Evolutionary conservation across 495 filamentous ascomycete species (phyloP), one percentile per base, ranked within the genome.

Genomic region (Neurospora sp.): DNA sequence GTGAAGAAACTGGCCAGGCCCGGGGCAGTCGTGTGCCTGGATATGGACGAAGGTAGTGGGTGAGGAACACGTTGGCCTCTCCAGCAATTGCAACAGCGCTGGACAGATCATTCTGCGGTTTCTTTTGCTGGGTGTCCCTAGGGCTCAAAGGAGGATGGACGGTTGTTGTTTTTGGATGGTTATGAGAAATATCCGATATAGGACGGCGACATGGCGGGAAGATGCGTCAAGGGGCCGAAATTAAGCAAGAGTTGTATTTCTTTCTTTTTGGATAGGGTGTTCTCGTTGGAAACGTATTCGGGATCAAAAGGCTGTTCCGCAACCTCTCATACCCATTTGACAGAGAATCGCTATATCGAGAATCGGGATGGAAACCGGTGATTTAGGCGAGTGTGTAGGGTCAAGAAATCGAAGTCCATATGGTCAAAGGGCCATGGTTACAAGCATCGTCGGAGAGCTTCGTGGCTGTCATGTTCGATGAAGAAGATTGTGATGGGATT

Each of bases 1-100:
- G 37, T 78, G 48, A 72, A 72, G 48, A 76, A 78, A 31, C 3
- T 66, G 54, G 54, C 54, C 23, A 16, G 23, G 48, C 48, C 10
- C 20, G 11, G 48, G 54, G 31, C 3, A 66, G 27, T 31, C 27
- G 27, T 37, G 54, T 31, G 54, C 54, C 14, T 66, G 27, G 54
- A 2, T 66, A 35, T 66, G 54, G 14, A 37, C 27, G 54, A 12
- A 66, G 27, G 54, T 66, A 66, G 54, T 35, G 18, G 18, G 18
- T 10, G n/a, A 23, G 2, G 16, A 44, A 3, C 41, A 44, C 41
- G 41, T 44, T n/a, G 18, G 41, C 16, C 18, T 44, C 16, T 18
- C 41, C 41, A 44, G 18, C 41, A 44, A 2, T n/a, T 44, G 41
- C 7, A 44, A n/a, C 41, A 44, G n/a, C 44, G n/a, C 10, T 23